A percentile compares a stretch with the other conserved stretches of the same genome.
phyloP scores from a whole-genome alignment of 305 asterid species.

The Fraxinus greggii region DNA sequence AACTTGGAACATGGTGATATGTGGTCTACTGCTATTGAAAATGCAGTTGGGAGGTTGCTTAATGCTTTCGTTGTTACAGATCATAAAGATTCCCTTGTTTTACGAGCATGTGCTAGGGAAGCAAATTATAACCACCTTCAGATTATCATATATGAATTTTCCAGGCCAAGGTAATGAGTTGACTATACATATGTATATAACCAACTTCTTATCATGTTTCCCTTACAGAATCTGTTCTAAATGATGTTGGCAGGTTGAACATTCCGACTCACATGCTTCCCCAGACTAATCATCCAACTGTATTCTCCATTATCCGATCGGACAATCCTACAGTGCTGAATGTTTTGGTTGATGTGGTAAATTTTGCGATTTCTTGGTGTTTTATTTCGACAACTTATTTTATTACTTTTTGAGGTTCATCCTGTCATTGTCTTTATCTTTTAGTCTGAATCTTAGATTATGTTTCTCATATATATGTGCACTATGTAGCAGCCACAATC shows the following conservation, averaged over 20 bases:
- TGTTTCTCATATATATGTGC: not conserved
- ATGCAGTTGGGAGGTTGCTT: conserved; percentile 74
- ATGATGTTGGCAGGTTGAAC: conserved; percentile 51
- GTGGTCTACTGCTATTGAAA: conserved; percentile 86
- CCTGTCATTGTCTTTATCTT: not conserved
- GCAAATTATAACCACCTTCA: conserved; percentile 60
- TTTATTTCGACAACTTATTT: not conserved
- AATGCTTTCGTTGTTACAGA: conserved; percentile 85
- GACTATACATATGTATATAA: conserved; percentile 17
- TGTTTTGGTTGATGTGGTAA: conserved; percentile 88
- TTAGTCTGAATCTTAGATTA: conserved; percentile 8
- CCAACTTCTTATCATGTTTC: conserved; percentile 19
- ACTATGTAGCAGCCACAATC: not conserved
- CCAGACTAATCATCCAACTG: conserved; percentile 80
- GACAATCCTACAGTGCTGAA: conserved; percentile 71
- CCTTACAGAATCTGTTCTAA: conserved; percentile 19
- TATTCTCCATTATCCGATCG: conserved; percentile 59
- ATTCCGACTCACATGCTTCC: conserved; percentile 95
- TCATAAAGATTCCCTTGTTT: conserved; percentile 65
- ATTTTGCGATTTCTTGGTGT: conserved; percentile 21
- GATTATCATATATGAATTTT: conserved; percentile 75
- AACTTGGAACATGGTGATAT: conserved; percentile 62
- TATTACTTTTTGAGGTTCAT: not conserved
- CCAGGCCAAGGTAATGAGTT: conserved; percentile 65
- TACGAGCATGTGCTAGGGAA: conserved; percentile 79